A percentile compares a stretch with the other conserved stretches of the same genome.
Evolutionary conservation across 2,329 filamentous ascomycete genomes (phyloP).

Genomic region (Davidsoniella australis): DNA sequence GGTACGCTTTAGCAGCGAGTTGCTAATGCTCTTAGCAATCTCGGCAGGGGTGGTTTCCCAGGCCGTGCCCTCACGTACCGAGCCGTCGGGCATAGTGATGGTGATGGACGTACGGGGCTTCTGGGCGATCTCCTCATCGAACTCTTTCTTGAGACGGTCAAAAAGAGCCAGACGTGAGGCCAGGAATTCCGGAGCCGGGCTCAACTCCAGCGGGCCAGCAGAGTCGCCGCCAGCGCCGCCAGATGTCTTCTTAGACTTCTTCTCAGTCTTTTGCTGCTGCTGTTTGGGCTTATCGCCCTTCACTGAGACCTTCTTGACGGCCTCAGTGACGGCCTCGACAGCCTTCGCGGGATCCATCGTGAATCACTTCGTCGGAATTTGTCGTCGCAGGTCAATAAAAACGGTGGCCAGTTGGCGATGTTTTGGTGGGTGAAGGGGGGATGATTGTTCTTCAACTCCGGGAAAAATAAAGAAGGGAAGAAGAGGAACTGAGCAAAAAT

Average conservation of each 20-base stretch:
- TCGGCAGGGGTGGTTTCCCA: slow-evolving; percentile 82
- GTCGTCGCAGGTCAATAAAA: not conserved
- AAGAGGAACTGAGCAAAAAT: not conserved
- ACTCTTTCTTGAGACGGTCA: slow-evolving; percentile 70
- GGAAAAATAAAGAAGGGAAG: not conserved
- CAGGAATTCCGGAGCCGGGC: slow-evolving; percentile 55
- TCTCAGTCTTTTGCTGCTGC: slow-evolving; percentile 15
- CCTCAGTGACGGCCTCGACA: slow-evolving; percentile 33
- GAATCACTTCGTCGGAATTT: not conserved
- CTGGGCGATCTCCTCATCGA: slow-evolving; percentile 56
- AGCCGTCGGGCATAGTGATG: slow-evolving; percentile 57
- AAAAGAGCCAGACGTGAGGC: slow-evolving; percentile 58
- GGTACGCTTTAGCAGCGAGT: slow-evolving; percentile 68
- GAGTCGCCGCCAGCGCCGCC: slow-evolving; percentile 21
- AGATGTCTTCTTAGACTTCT: slow-evolving; percentile 27
- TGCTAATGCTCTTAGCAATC: slow-evolving; percentile 65
- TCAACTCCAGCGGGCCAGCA: slow-evolving; percentile 29
- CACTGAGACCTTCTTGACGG: slow-evolving; percentile 42
- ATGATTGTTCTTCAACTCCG: not conserved
- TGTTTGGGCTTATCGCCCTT: slow-evolving; percentile 21
- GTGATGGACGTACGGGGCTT: slow-evolving; percentile 60
- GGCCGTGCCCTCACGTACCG: slow-evolving; percentile 54
- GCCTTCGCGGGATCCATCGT: slow-evolving; percentile 32
- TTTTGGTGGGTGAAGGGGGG: not conserved
- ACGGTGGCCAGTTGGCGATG: not conserved